Base-by-base conservation (phyloP, 352 stramenopile genomes). In the Phytophthora idaei region DNA sequence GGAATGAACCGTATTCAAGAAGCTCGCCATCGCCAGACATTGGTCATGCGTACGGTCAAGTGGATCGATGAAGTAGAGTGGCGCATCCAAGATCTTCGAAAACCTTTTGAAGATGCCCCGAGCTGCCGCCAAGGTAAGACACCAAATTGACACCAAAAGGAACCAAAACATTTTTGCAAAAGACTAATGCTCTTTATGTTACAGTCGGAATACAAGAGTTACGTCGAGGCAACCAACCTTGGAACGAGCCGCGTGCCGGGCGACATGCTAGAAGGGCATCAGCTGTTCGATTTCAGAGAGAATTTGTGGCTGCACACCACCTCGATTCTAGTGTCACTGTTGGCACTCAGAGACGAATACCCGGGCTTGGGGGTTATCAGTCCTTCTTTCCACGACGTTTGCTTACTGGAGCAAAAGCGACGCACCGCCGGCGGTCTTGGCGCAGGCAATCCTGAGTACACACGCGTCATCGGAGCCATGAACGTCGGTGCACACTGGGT, bases 401-500 rank as follows among this genome's bases (percentile, higher is more conserved):
- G 41, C 39, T 14, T 17, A 5, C 5, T 27, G 3, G 42, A 62
- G n/a, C 42, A 62, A 45, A 54, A 47, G 10, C 11, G 31, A 36
- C 42, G 44, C 8, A 21, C 47, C 17, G 44, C 55, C 5, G 31
- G 44, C 5, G 44, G 55, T 12, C 52, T 12, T 4, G 55, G 44
- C 0, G 44, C 45, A 29, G 37, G 45, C 32, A 29, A 56, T 2
- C 9, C 32, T 2, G 12, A 42, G 21, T 49, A 47, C 48, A 47
- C 10, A 15, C 59, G 59, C 1, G 21, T 56, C 11, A 25, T 67
- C 11, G 49, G 50, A 1, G 27, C 51, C 1, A n/a, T 67, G 4
- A 59, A 61, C 17, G 28, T 50, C 5, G 32, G 21, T 12, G 1
- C 15, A 0, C 50, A 67, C 25, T 67, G 59, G 59, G 59, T 61